Percentiles rank a stretch among this genome's conserved stretches.
Conservation (phyloP, 169 alveolate genomes). For the Eimeria zaria region DNA sequence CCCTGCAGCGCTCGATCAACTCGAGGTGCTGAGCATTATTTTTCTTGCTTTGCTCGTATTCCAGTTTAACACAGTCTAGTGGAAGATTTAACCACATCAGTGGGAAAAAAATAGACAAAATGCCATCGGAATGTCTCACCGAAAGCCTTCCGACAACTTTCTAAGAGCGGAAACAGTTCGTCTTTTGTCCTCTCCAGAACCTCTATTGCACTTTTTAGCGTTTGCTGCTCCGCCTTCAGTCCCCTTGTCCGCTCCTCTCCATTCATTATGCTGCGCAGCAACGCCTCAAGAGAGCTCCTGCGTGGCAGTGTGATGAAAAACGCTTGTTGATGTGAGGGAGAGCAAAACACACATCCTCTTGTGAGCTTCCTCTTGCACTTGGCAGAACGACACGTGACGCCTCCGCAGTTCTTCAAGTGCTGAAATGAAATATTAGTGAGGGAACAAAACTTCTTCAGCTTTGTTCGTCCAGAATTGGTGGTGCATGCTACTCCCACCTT, state of each 20-base stretch:
- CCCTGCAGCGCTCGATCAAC: slow-evolving; percentile 34
- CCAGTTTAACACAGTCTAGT: not conserved
- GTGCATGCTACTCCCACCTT: slow-evolving; percentile 36
- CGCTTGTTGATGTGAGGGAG: not conserved
- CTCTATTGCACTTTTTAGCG: not conserved
- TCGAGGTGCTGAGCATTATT: not conserved
- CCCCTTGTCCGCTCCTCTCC: slow-evolving; percentile 13
- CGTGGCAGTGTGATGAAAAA: not conserved
- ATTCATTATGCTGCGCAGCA: slow-evolving; percentile 26
- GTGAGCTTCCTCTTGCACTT: slow-evolving; percentile 61
- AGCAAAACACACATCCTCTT: slow-evolving; percentile 16
- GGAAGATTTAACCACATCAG: not conserved
- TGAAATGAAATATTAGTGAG: not conserved
- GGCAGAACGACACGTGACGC: slow-evolving; percentile 42
- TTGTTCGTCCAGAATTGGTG: not conserved
- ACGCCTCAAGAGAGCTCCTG: slow-evolving; percentile 57
- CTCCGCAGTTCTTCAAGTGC: slow-evolving; percentile 48
- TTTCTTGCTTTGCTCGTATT: slow-evolving; percentile 15
- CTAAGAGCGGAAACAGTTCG: not conserved
- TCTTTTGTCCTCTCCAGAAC: not conserved
- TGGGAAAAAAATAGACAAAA: not conserved
- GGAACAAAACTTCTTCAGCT: not conserved
- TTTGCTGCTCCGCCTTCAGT: not conserved
- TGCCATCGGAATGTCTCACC: not conserved
- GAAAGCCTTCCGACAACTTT: not conserved